Evolutionary conservation across 352 stramenopile species (phyloP).

Genomic region (Globisporangium camurandrum): DNA sequence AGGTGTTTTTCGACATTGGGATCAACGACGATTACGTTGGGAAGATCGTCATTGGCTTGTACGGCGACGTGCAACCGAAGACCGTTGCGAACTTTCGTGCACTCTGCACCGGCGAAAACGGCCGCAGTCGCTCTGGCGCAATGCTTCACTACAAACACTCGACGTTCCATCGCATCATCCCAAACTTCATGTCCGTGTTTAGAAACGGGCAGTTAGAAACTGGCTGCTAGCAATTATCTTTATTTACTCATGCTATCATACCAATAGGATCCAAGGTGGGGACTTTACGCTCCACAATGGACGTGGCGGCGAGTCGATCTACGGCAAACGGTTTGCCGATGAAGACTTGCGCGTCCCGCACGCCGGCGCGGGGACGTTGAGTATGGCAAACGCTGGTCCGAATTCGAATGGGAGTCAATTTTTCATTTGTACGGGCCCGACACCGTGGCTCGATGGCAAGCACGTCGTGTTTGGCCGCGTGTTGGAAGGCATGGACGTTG

Average conservation of each 20-base stretch:
- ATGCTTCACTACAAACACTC: slow-evolving; percentile 93
- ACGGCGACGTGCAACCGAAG: slow-evolving; percentile 69
- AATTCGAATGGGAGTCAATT: slow-evolving; percentile 94
- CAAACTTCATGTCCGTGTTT: slow-evolving; percentile 92
- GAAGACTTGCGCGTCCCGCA: slow-evolving; percentile 83
- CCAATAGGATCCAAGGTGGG: slow-evolving; percentile 83
- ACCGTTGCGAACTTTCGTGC: slow-evolving; percentile 76
- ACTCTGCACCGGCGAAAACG: slow-evolving; percentile 73
- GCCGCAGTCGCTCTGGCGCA: slow-evolving; percentile 83
- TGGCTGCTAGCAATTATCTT: too few species aligned
- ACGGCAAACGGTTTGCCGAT: slow-evolving; percentile 89
- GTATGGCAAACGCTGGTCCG: slow-evolving; percentile 85
- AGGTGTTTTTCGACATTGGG: slow-evolving; percentile 95
- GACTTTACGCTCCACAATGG: slow-evolving; percentile 94
- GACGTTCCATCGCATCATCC: slow-evolving; percentile 96
- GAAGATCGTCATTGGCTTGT: slow-evolving; percentile 76
- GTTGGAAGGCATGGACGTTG: slow-evolving; percentile 85
- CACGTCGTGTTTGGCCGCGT: slow-evolving; percentile 95
- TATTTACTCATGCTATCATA: neutral
- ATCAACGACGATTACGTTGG: slow-evolving; percentile 90
- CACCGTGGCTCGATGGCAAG: slow-evolving; percentile 94
- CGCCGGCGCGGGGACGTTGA: slow-evolving; percentile 62
- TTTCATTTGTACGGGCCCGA: slow-evolving; percentile 94
- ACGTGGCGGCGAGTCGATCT: slow-evolving; percentile 93
- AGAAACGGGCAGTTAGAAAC: too few species aligned